phyloP scores from a whole-genome alignment of 2,329 filamentous ascomycete species.

The Aspergillus brunneoviolaceus region DNA sequence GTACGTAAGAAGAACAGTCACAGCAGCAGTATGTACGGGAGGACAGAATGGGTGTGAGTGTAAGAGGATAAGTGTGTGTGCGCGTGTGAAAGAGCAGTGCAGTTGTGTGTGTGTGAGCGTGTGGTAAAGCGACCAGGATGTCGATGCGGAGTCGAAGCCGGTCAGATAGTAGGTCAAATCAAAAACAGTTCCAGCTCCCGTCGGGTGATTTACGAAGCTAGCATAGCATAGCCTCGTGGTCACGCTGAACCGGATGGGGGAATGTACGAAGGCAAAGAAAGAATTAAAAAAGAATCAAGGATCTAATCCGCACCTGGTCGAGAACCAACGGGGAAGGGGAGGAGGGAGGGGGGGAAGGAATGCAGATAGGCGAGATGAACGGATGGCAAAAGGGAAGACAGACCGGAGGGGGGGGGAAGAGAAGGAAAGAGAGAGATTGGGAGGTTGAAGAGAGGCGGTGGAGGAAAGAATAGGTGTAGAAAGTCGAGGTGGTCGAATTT shows the following conservation, averaged over 20 bases:
- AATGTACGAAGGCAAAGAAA: slow-evolving; percentile 8
- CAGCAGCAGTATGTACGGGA: background rate
- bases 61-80: background rate
- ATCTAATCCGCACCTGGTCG: slow-evolving; percentile 18
- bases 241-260: slow-evolving; percentile 22
- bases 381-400: slow-evolving; percentile 16
- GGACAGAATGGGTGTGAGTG: background rate
- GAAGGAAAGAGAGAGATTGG: slow-evolving; percentile 11
- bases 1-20: background rate
- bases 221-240: slow-evolving; percentile 36
- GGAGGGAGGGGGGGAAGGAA: slow-evolving; percentile 14
- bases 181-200: slow-evolving; percentile 27
- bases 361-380: slow-evolving; percentile 14
- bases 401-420: slow-evolving; percentile 16
- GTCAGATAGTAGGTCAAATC: slow-evolving; percentile 26
- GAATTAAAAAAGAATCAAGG: slow-evolving; percentile 14
- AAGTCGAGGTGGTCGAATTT: slow-evolving; percentile 21
- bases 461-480: slow-evolving; percentile 15
- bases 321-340: slow-evolving; percentile 14
- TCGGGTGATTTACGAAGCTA: slow-evolving; percentile 35
- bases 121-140: slow-evolving; percentile 25
- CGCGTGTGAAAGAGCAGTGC: slow-evolving; percentile 6
- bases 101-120: background rate
- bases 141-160: slow-evolving; percentile 26
- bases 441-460: slow-evolving; percentile 17